A percentile compares a stretch with the other conserved stretches of the same genome.
Evolutionary conservation across 768 basidiomycete genomes (phyloP).

Genomic region (Stropharia rugosoannulata): DNA sequence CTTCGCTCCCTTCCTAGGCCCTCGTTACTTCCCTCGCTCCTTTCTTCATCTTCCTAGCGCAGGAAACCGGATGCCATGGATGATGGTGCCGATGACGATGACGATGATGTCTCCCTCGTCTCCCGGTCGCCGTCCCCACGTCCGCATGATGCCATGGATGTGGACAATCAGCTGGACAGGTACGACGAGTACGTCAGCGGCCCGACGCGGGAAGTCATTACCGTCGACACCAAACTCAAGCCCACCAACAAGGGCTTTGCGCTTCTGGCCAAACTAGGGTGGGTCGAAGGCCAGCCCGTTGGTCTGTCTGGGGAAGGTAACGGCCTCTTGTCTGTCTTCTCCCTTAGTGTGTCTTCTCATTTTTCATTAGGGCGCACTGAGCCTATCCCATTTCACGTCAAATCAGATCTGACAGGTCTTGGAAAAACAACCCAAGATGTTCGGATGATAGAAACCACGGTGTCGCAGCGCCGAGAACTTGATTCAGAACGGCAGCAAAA

Average conservation of each 20-base stretch:
- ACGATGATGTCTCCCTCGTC: constrained; percentile 70
- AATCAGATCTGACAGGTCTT: constrained; percentile 75
- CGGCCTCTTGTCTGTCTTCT: constrained; percentile 7
- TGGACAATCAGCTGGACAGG: constrained; percentile 47
- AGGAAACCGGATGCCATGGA: constrained; percentile 51
- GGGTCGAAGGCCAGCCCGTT: constrained; percentile 77
- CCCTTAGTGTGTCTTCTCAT: not conserved
- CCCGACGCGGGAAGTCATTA: constrained; percentile 62
- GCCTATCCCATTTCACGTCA: constrained; percentile 79
- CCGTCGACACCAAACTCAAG: constrained; percentile 80
- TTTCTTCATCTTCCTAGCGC: constrained; percentile 59
- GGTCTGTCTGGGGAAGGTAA: constrained; percentile 77
- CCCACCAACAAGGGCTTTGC: constrained; percentile 78
- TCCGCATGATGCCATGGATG: constrained; percentile 48
- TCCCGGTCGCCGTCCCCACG: constrained; percentile 78
- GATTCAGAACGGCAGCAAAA: constrained; percentile 81
- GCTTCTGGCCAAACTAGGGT: constrained; percentile 79
- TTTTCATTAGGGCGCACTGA: constrained; percentile 66
- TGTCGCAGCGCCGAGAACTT: constrained; percentile 75
- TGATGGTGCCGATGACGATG: constrained; percentile 48
- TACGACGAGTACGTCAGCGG: constrained; percentile 66
- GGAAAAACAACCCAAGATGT: constrained; percentile 80
- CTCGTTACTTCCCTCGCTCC: constrained; percentile 56
- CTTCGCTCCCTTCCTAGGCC: constrained; percentile 38
- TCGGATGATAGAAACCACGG: constrained; percentile 82